Evolutionary conservation across 768 basidiomycete genomes (phyloP), one percentile per base, ranked within the genome.

Genomic region (Amanita phalloides): DNA sequence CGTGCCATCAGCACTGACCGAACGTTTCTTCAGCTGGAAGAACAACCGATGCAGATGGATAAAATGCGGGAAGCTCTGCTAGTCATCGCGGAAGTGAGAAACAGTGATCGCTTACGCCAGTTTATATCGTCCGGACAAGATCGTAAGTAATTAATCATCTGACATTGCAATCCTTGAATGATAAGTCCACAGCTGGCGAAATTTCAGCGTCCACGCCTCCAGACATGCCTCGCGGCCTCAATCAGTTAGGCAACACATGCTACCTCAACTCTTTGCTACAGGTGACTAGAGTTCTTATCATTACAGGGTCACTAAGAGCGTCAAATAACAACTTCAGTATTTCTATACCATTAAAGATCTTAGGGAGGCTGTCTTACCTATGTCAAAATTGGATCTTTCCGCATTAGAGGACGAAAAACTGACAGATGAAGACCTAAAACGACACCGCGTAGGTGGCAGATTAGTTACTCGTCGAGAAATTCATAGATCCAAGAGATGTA

Each of bases 281-380:
- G 71, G 86, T 81, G 59, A 28, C 62, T 20, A 25, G 33, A 33
- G 33, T 56, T 20, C 9, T 39, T 53, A 35, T 41, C 9, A 26
- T 26, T 28, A 11, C 44, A 38, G 32, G 45, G n/a, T 37, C 47
- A 20, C 23, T 30, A n/a, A 21, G 37, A 17, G 43, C 14, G 42
- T 21, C 45, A 23, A 33, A 51, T 6, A 54, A 45, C 41, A 30
- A 14, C 20, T 20, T 32, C 62, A 95, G 86, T 96, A 95, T 64
- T 94, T 96, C 64, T 95, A 92, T 64, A 95, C 92, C n/a, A 91
- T 96, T 66, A 86, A 80, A 61, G 89, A 93, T 33, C 77, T 96
- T 25, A 78, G 93, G 30, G 82, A 84, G 17, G 82, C 86, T 5
- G 81, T 95, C 7, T 69, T 68, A 28, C 78, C 75, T 17, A 72